phyloP scores from a whole-genome alignment of 257 asterid genomes.

The Ilex asprella region DNA sequence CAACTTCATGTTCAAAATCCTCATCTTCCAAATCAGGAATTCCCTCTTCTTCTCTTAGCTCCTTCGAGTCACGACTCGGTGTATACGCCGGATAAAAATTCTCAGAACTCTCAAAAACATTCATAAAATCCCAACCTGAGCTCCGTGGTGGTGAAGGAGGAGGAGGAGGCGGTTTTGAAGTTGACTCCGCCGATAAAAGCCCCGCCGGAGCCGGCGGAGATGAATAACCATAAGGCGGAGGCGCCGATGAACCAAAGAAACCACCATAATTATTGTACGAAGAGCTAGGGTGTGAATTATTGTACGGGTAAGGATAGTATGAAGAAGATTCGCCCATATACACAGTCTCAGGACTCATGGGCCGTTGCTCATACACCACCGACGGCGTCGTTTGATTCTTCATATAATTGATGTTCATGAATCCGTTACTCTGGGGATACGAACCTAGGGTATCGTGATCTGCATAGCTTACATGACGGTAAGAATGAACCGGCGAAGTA shows the following conservation, averaged over 20 bases:
- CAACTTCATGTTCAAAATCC: constrained; percentile 53
- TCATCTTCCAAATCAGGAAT: constrained; percentile 97
- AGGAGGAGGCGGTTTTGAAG: constrained; percentile 71
- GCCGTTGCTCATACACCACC: constrained; percentile 60
- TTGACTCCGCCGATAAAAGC: constrained; percentile 17
- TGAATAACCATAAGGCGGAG: constrained; percentile 31
- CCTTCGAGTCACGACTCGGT: constrained; percentile 71
- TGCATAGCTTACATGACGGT: constrained; percentile 10
- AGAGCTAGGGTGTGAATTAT: constrained; percentile 20
- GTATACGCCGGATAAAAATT: constrained; percentile 54
- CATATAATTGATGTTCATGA: constrained; percentile 64
- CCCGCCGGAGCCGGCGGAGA: constrained; percentile 18
- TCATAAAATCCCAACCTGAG: constrained; percentile 85
- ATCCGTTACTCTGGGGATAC: constrained; percentile 31
- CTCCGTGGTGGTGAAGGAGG: constrained; percentile 76
- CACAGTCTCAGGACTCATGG: constrained; percentile 56
- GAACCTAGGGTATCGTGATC: constrained; percentile 4
- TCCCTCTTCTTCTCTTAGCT: constrained; percentile 93
- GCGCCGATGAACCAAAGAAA: constrained; percentile 36
- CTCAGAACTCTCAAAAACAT: constrained; percentile 77
- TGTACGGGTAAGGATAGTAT: constrained; percentile 27
- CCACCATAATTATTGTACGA: constrained; percentile 28
- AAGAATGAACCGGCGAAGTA: constrained; percentile 12
- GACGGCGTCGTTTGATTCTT: constrained; percentile 67
- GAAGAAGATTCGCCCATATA: constrained; percentile 67